phyloP scores from a whole-genome alignment of 139 green algal species.

The Chlamydomonas applanata region DNA sequence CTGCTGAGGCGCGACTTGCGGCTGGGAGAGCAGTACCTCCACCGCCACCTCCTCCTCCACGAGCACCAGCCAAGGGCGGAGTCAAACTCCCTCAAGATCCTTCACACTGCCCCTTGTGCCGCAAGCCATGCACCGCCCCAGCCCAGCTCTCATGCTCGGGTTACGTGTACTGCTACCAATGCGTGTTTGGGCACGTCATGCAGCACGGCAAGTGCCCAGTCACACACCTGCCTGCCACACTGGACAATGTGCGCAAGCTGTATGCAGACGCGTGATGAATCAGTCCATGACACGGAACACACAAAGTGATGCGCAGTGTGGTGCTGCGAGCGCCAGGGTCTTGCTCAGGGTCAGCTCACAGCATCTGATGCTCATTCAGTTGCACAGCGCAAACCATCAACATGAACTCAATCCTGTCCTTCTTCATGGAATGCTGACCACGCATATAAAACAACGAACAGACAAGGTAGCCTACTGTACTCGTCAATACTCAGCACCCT shows the following conservation, averaged over 20 bases:
- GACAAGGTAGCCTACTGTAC: not conserved
- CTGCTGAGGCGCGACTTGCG: slow-evolving; percentile 72
- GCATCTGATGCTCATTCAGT: too few species aligned
- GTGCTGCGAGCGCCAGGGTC: too few species aligned
- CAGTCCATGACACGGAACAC: not conserved
- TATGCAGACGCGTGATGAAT: slow-evolving; percentile 72
- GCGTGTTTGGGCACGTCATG: slow-evolving; percentile 66
- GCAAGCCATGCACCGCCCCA: not conserved
- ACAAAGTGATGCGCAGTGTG: too few species aligned
- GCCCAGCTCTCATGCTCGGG: slow-evolving; percentile 61
- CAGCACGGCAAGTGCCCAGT: slow-evolving; percentile 73
- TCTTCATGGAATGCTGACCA: too few species aligned
- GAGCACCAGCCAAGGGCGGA: slow-evolving; percentile 45
- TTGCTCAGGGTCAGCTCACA: too few species aligned
- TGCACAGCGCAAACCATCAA: too few species aligned
- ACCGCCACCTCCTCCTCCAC: slow-evolving; percentile 59
- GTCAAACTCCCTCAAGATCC: slow-evolving; percentile 68
- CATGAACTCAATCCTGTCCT: too few species aligned
- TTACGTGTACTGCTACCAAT: slow-evolving; percentile 94
- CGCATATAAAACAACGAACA: not conserved
- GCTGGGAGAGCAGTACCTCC: slow-evolving; percentile 44
- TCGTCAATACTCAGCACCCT: not conserved
- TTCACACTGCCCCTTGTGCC: slow-evolving; percentile 76
- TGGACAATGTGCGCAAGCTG: slow-evolving; percentile 79
- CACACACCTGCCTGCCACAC: slow-evolving; percentile 53